Conservation (phyloP, 495 filamentous ascomycete species). For the Cenococcum geophilum region DNA sequence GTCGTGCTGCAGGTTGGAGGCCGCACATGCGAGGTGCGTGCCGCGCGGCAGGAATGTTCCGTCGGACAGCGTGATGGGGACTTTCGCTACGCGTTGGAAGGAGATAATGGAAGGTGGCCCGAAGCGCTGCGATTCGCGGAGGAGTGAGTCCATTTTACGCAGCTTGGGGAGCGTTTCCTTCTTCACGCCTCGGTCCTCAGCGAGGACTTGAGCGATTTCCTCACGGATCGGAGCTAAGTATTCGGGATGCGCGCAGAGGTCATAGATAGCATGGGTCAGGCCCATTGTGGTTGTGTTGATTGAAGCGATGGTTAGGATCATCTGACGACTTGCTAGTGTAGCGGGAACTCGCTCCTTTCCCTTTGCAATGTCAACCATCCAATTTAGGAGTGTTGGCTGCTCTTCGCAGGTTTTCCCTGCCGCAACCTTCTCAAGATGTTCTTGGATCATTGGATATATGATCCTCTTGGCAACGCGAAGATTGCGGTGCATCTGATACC, state of each 20-base stretch:
- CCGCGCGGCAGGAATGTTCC: conserved; percentile 30
- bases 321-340: conserved; percentile 13
- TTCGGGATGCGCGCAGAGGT: conserved; percentile 45
- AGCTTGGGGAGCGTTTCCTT: conserved; percentile 42
- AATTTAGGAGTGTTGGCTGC: conserved; percentile 19
- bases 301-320: conserved; percentile 10
- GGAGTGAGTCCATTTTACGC: conserved; percentile 51
- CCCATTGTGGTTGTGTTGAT: no score
- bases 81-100: conserved; percentile 19
- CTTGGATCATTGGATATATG: conserved; percentile 16
- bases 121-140: conserved; percentile 48
- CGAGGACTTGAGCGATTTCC: conserved; percentile 43
- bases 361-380: conserved; percentile 24
- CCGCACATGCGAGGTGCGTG: conserved; percentile 20
- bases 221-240: conserved; percentile 45
- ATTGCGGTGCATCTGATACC: neutral
- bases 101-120: conserved; percentile 27
- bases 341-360: conserved; percentile 8
- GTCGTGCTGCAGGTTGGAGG: conserved; percentile 26
- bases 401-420: conserved; percentile 3
- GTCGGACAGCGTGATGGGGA: conserved; percentile 28
- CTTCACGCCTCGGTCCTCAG: neutral
- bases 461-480: conserved; percentile 12
- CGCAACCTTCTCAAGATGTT: neutral
- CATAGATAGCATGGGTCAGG: conserved; percentile 29